A percentile compares a stretch with the other conserved stretches of the same genome.
phyloP scores from a whole-genome alignment of 2,329 filamentous ascomycete genomes.

The Xylariaceae sp. region DNA sequence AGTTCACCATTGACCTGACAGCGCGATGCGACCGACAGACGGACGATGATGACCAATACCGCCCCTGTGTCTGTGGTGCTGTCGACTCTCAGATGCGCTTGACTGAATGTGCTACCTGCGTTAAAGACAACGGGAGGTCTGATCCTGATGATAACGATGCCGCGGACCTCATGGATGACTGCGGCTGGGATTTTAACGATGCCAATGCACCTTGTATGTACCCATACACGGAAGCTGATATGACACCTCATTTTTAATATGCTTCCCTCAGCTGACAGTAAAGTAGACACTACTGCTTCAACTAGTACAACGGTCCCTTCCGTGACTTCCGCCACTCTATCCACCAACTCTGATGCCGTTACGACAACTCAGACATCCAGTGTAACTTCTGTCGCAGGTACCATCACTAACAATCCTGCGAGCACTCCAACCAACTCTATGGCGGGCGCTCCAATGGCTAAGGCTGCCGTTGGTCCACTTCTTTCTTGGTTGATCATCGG shows the following conservation, averaged over 20 bases:
- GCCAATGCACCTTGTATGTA: slow-evolving; percentile 24
- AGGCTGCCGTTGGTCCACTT: slow-evolving; percentile 10
- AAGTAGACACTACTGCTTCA: slow-evolving; percentile 16
- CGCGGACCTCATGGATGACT: slow-evolving; percentile 32
- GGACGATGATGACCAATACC: slow-evolving; percentile 23
- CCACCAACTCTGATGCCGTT: background rate
- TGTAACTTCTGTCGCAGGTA: background rate
- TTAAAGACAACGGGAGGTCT: slow-evolving; percentile 21
- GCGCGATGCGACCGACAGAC: slow-evolving; percentile 26
- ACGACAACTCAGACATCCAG: slow-evolving; percentile 10
- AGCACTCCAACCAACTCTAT: slow-evolving; percentile 7
- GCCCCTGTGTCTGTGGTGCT: slow-evolving; percentile 25
- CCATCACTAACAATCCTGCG: background rate
- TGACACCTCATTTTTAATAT: background rate
- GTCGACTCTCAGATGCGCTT: slow-evolving; percentile 17
- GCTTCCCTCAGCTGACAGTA: slow-evolving; percentile 1
- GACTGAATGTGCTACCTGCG: slow-evolving; percentile 30
- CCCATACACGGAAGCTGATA: background rate
- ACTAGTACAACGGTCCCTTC: background rate
- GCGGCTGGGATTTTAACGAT: slow-evolving; percentile 29
- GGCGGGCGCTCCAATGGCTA: slow-evolving; percentile 16
- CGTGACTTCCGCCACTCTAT: slow-evolving; percentile 5
- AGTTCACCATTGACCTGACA: slow-evolving; percentile 30
- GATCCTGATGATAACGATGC: slow-evolving; percentile 32
- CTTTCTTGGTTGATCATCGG: slow-evolving; percentile 12